Percentiles rank a stretch among this genome's conserved stretches.
Conservation (phyloP, 192 early-diverging fungal genomes). For the Coemansia sp. region DNA sequence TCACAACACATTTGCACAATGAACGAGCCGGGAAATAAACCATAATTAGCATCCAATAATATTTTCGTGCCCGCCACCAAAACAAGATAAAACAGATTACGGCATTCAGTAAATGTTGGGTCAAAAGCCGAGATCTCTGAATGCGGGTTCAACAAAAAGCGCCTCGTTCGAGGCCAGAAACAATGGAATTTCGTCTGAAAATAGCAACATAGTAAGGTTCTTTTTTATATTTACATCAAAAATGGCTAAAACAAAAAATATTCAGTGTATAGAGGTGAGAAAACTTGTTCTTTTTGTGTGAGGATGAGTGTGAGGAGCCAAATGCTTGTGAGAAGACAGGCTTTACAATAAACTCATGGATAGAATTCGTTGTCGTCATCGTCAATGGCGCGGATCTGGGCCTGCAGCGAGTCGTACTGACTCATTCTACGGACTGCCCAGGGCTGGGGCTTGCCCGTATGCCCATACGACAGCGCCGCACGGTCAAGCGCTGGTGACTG, state of each 20-base stretch:
- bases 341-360: constrained; percentile 9
- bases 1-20: not conserved
- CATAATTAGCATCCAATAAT: not conserved
- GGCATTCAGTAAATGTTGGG: not conserved
- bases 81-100: no score
- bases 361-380: constrained; percentile 54
- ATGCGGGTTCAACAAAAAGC: no score
- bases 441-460: constrained; percentile 34
- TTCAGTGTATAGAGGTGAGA: not conserved
- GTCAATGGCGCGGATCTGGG: constrained; percentile 47
- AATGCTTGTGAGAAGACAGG: not conserved
- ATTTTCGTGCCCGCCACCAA: not conserved
- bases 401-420: constrained; percentile 34
- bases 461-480: constrained; percentile 21
- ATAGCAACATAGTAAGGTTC: constrained; percentile 1
- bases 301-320: not conserved
- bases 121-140: not conserved
- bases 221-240: constrained; percentile 10
- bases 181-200: not conserved
- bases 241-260: constrained; percentile 3
- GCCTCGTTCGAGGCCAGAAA: not conserved
- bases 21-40: not conserved
- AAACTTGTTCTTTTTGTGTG: constrained; percentile 1
- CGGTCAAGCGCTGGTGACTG: constrained; percentile 8
- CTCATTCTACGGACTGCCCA: constrained; percentile 41